Evolutionary conservation across 2,329 filamentous ascomycete genomes (phyloP), one percentile per base, ranked within the genome.

Genomic region (Penicillium sp.): DNA sequence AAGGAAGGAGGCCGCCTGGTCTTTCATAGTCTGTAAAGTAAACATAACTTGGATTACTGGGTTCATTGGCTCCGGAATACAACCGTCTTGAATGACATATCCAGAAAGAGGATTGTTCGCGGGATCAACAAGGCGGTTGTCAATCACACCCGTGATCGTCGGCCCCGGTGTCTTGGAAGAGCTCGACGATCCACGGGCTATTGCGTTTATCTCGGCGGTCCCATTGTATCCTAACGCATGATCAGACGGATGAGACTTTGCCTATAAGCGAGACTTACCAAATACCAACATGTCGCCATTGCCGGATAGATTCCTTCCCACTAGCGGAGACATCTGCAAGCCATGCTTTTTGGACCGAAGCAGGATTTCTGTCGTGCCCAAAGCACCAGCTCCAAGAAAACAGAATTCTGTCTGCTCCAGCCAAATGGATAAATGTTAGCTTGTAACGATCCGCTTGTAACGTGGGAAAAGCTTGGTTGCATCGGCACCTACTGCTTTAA

Each of bases 341-440:
- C 85, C 84, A 63, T 82, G 75, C 46, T 79, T 74, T 63, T 77
- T 83, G 59, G 82, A 85, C 41, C 83, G 72, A 5, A 87, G 75
- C 28, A 87, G 68, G 42, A 86, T 87, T 64, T 88, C 85, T 0
- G 85, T 87, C 0, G 84, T 85, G 1, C 83, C 85, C 13, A 88
- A 74, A 25, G 81, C 72, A 1, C 85, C 85, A 1, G 85, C 85
- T 4, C 84, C 85, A 10, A 88, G 76, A 62, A 88, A 87, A 6
- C 86, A 83, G 22, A 83, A 80, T 57, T 85, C 27, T 39, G 16
- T 53, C 35, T 38, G 18, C 4, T 2, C 18, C 10, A 4, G 11
- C 11, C 28, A 5, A 30, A 11, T 11, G 2, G 27, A 4, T 9
- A 35, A 16, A 20, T 9, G 35, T 38, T 36, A 38, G 16, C n/a